Percentiles rank a stretch among this genome's conserved stretches.
These are phyloP conservation scores for Tilletia walkeri DNA, from an alignment of 1,284 basidiomycete species.

Conservation along the genomic window DNA sequence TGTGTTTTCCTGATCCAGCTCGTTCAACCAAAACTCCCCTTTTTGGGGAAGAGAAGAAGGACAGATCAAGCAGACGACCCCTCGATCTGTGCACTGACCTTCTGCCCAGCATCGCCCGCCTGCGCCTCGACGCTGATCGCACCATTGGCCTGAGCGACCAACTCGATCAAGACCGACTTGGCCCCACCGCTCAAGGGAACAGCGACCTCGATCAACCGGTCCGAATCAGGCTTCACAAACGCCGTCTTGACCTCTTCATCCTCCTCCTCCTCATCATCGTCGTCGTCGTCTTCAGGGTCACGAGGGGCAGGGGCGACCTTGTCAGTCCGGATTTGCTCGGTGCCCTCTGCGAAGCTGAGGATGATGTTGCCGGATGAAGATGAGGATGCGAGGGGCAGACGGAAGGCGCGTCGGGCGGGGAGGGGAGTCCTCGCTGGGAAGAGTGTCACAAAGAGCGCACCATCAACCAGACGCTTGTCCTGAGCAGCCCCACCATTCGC, in stretches of 20 bases:
- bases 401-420: constrained; percentile 71
- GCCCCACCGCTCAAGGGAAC: constrained; percentile 27
- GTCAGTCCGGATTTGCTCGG: constrained; percentile 74
- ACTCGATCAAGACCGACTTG: constrained; percentile 29
- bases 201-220: constrained; percentile 31
- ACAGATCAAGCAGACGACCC: neutral
- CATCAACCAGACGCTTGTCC: constrained; percentile 60
- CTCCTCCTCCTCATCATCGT: constrained; percentile 57
- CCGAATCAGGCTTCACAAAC: constrained; percentile 32
- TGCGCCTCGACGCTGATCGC: constrained; percentile 25
- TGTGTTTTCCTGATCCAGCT: too few relatives aligned
- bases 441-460: constrained; percentile 55
- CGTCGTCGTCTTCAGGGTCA: constrained; percentile 53
- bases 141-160: constrained; percentile 28
- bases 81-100: neutral
- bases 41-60: neutral
- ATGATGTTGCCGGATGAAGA: constrained; percentile 61
- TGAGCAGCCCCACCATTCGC: constrained; percentile 28
- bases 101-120: neutral
- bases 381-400: constrained; percentile 58
- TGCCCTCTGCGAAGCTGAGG: constrained; percentile 84
- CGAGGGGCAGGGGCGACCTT: constrained; percentile 34
- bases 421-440: constrained; percentile 61
- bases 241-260: constrained; percentile 47
- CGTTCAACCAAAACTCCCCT: neutral